These are phyloP conservation scores for Backusella tarrabulga DNA, from an alignment of 192 early-diverging fungal genomes.

Conservation along the genomic window DNA sequence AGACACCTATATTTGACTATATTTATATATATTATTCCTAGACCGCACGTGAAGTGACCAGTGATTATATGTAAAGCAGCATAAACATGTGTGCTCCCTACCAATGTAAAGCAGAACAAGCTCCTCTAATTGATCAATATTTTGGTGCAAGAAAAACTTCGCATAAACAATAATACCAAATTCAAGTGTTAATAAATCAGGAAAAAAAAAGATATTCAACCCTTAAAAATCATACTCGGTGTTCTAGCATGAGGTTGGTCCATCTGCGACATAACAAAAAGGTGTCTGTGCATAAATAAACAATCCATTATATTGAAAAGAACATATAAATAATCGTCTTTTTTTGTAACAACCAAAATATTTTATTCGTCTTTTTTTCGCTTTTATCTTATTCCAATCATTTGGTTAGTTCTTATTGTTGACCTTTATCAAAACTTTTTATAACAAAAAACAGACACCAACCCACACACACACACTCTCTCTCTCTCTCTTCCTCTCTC, in stretches of 20 bases:
- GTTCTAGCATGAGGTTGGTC: conserved; percentile 5
- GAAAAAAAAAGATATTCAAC: conserved; percentile 1
- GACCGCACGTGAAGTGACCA: not conserved
- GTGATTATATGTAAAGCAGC: not conserved
- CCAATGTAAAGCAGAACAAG: not conserved
- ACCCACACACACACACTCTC: no score
- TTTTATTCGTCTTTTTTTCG: not conserved
- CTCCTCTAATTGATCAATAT: not conserved
- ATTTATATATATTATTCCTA: conserved; percentile 5
- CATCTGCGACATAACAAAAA: conserved; percentile 5
- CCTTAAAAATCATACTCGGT: conserved; percentile 5
- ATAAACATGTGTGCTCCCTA: conserved; percentile 4
- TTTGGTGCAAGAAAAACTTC: not conserved
- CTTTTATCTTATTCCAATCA: not conserved
- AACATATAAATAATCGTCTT: not conserved
- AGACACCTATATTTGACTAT: not conserved
- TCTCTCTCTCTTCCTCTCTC: not conserved
- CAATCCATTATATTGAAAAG: conserved; percentile 1
- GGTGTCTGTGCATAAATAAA: conserved; percentile 10
- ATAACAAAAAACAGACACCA: not conserved
- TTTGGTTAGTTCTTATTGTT: not conserved
- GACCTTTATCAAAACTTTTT: not conserved
- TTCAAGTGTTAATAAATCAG: conserved; percentile 2
- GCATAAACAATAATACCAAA: conserved; percentile 1
- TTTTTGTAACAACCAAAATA: conserved; percentile 1